Conservation (phyloP, 2,329 filamentous ascomycete genomes). For the Cordyceps farinosa region DNA sequence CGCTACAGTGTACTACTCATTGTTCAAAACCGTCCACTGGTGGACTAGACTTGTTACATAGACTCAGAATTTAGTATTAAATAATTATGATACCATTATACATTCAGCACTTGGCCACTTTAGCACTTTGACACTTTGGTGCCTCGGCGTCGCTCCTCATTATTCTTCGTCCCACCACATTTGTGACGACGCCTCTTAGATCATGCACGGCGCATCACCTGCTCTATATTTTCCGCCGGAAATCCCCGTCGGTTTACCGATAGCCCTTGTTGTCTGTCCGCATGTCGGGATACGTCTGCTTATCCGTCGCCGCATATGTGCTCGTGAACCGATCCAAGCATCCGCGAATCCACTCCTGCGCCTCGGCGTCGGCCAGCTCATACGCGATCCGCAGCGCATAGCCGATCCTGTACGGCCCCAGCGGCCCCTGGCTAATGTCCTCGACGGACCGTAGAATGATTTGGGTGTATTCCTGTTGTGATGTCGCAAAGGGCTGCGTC, state of each 20-base stretch:
- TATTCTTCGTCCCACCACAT: neutral
- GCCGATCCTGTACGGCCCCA: conserved; percentile 39
- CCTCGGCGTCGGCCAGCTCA: conserved; percentile 20
- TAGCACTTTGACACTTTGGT: neutral
- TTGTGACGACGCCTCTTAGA: neutral
- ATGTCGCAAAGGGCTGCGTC: conserved; percentile 26
- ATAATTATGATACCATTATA: conserved; percentile 7
- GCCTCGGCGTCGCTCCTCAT: no score
- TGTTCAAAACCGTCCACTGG: neutral
- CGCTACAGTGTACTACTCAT: neutral
- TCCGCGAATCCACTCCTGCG: conserved; percentile 14
- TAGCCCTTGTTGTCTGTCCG: conserved; percentile 13
- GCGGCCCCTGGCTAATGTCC: conserved; percentile 33
- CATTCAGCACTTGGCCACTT: neutral
- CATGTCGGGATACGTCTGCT: conserved; percentile 9
- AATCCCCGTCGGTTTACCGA: neutral
- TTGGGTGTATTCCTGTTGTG: conserved; percentile 27
- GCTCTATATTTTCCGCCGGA: neutral
- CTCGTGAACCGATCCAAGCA: conserved; percentile 12
- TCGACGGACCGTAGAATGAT: conserved; percentile 38
- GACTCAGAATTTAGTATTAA: conserved; percentile 1
- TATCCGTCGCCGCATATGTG: conserved; percentile 18
- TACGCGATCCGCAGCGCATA: conserved; percentile 38
- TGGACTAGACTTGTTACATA: conserved; percentile 13
- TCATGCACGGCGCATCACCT: neutral